These are phyloP conservation scores for Entomortierella beljakovae DNA, from an alignment of 192 early-diverging fungal genomes.

Conservation along the genomic window DNA sequence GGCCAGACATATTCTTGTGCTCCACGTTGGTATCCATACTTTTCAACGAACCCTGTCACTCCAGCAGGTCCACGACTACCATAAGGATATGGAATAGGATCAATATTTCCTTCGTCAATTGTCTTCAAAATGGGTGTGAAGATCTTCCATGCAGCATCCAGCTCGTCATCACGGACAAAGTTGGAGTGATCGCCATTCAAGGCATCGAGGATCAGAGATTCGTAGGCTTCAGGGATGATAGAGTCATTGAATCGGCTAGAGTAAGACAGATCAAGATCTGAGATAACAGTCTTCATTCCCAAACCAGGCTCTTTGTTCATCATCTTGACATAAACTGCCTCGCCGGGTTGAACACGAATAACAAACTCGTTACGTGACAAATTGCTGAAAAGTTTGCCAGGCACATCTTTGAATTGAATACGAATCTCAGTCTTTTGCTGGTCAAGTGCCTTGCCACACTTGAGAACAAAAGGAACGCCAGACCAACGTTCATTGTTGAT, in stretches of 20 bases:
- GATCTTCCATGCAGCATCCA: slow-evolving; percentile 97
- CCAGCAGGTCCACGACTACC: slow-evolving; percentile 87
- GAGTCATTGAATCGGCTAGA: slow-evolving; percentile 86
- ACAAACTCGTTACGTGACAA: slow-evolving; percentile 95
- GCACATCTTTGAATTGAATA: slow-evolving; percentile 95
- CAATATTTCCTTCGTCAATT: slow-evolving; percentile 63
- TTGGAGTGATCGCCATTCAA: slow-evolving; percentile 94
- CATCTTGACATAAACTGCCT: slow-evolving; percentile 97
- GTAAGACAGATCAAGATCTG: slow-evolving; percentile 96
- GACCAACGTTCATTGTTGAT: slow-evolving; percentile 98
- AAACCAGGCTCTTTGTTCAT: slow-evolving; percentile 96
- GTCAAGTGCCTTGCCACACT: slow-evolving; percentile 91
- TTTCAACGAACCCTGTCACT: slow-evolving; percentile 79
- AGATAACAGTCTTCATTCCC: slow-evolving; percentile 83
- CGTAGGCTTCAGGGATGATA: slow-evolving; percentile 98
- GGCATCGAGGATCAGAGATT: slow-evolving; percentile 93
- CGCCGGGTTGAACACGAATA: slow-evolving; percentile 93
- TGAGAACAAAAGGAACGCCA: slow-evolving; percentile 88
- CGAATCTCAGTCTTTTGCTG: slow-evolving; percentile 95
- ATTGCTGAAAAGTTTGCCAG: slow-evolving; percentile 82
- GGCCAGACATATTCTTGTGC: slow-evolving; percentile 64
- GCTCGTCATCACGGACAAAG: slow-evolving; percentile 93
- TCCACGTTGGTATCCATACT: slow-evolving; percentile 59
- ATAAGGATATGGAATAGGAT: slow-evolving; percentile 79
- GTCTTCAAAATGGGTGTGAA: slow-evolving; percentile 96